Conservation (phyloP, 2,329 filamentous ascomycete species). For the Hypoxylon sp. region DNA sequence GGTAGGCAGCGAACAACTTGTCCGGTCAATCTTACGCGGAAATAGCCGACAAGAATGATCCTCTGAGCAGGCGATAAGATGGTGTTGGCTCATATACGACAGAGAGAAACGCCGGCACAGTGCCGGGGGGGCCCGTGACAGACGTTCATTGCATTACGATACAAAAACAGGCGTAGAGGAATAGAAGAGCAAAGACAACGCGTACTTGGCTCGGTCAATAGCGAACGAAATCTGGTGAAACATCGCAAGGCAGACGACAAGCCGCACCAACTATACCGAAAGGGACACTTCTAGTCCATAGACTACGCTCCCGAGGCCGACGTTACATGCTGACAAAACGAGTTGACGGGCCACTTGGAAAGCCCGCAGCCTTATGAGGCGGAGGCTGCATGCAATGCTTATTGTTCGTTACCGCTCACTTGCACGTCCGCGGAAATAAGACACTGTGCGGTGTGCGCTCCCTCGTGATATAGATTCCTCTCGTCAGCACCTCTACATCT, state of each 20-base stretch:
- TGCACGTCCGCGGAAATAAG: neutral
- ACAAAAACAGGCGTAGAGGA: too few species aligned
- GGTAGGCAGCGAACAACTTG: conserved; percentile 3
- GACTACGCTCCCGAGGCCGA: conserved; percentile 6
- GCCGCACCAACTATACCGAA: neutral
- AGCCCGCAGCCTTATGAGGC: conserved; percentile 28
- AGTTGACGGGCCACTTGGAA: neutral
- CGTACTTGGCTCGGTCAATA: conserved; percentile 11
- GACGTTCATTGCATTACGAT: too few species aligned
- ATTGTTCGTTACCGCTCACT: neutral
- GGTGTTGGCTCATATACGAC: neutral
- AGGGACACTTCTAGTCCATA: neutral
- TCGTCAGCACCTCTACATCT: conserved; percentile 20
- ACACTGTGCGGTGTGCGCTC: neutral
- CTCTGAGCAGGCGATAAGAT: neutral
- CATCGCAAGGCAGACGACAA: neutral
- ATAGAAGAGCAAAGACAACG: neutral
- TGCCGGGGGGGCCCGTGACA: neutral
- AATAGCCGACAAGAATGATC: neutral
- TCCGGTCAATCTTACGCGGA: conserved; percentile 1
- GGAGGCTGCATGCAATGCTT: neutral
- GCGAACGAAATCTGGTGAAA: conserved; percentile 6
- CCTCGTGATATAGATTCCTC: conserved; percentile 14
- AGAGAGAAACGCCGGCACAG: neutral
- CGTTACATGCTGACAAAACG: neutral